Evolutionary conservation across 73 alveolate species (phyloP).

Genomic region (Paraurostyla sp.): DNA sequence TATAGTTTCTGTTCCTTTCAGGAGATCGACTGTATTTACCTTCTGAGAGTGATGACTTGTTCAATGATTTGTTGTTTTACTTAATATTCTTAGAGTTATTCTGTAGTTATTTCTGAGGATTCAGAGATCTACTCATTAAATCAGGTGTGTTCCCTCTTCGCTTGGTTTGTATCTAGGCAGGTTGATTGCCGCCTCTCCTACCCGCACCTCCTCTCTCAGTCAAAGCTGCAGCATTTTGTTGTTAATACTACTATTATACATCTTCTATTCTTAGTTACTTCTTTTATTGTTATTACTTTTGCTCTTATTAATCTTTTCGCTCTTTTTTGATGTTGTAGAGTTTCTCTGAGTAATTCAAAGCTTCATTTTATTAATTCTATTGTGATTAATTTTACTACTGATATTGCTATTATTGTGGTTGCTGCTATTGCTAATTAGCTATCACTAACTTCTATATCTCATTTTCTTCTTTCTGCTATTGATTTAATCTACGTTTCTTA

Average conservation of each 20-base stretch:
- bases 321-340: no score
- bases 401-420: background rate
- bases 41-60: constrained; percentile 24
- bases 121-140: background rate
- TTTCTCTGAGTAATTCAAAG: no score
- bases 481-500: background rate
- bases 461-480: background rate
- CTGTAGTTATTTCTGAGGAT: background rate
- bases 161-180: background rate
- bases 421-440: background rate
- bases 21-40: background rate
- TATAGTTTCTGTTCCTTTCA: background rate
- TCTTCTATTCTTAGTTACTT: background rate
- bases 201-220: background rate
- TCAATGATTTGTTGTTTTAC: background rate
- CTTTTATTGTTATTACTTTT: background rate
- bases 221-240: background rate
- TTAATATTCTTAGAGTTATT: background rate
- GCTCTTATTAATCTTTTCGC: no score
- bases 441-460: no score
- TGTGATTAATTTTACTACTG: no score
- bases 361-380: no score
- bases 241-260: background rate
- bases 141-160: constrained; percentile 61
- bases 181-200: constrained; percentile 49